Evolutionary conservation across 106 monocot species (phyloP).

Genomic region (Dioscorea dumetorum): DNA sequence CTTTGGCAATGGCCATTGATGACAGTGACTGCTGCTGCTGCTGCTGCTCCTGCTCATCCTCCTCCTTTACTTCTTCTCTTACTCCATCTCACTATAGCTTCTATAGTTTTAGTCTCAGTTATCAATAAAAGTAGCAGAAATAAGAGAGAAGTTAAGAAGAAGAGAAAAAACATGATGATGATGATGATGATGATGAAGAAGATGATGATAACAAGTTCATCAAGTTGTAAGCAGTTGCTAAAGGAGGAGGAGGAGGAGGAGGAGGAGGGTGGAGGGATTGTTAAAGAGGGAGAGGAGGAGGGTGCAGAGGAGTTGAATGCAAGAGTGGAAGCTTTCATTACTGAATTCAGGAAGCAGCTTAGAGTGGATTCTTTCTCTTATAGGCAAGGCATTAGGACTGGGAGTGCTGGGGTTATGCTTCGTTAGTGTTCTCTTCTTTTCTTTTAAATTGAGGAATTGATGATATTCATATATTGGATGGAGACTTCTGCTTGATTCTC

Average conservation of each 20-base stretch:
- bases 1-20: too few relatives aligned
- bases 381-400: too few relatives aligned
- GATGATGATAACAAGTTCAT: not conserved
- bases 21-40: not conserved
- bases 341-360: conserved; percentile 3
- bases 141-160: not conserved
- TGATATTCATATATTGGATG: too few relatives aligned
- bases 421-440: too few relatives aligned
- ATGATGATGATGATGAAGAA: not conserved
- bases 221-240: not conserved
- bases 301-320: conserved; percentile 2
- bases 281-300: not conserved
- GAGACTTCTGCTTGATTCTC: too few relatives aligned
- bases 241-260: not conserved
- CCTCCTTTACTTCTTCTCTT: not conserved
- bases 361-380: conserved; percentile 8
- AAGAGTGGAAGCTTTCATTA: conserved; percentile 5
- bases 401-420: too few relatives aligned
- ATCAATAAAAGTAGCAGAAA: not conserved
- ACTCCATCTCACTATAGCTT: not conserved
- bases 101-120: not conserved
- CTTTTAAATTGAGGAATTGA: too few relatives aligned
- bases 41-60: too few relatives aligned
- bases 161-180: not conserved
- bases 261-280: not conserved